Percentiles rank a stretch among this genome's conserved stretches.
These are phyloP conservation scores for Ophiostoma perfectum DNA, from an alignment of 2,329 filamentous ascomycete genomes.

Conservation along the genomic window DNA sequence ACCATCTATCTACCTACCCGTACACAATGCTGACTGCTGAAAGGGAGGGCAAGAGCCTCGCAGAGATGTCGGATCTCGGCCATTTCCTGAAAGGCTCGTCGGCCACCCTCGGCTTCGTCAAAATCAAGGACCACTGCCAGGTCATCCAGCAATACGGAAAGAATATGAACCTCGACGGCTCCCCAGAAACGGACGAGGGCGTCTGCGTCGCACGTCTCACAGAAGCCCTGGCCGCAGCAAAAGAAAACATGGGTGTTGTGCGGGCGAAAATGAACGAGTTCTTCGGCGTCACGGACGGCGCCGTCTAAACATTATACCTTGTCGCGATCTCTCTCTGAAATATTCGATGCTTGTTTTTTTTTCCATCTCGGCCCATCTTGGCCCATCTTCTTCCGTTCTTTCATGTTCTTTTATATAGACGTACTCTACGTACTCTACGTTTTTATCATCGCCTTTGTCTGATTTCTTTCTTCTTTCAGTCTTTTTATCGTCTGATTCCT, in stretches of 20 bases:
- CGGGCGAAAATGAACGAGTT: constrained; percentile 66
- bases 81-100: constrained; percentile 98
- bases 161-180: constrained; percentile 71
- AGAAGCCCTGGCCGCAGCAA: constrained; percentile 64
- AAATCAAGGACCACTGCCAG: constrained; percentile 89
- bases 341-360: background rate
- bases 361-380: too few relatives aligned
- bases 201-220: constrained; percentile 65
- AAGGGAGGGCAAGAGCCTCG: constrained; percentile 52
- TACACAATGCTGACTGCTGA: background rate
- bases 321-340: background rate
- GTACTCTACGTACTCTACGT: too few relatives aligned
- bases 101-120: constrained; percentile 82
- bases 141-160: constrained; percentile 93
- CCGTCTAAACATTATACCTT: background rate
- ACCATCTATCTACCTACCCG: too few relatives aligned
- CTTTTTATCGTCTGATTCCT: too few relatives aligned
- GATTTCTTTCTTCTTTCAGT: too few relatives aligned
- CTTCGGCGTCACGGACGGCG: constrained; percentile 36
- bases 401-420: too few relatives aligned
- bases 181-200: constrained; percentile 58
- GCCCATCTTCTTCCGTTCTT: too few relatives aligned
- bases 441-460: background rate
- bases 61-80: constrained; percentile 73
- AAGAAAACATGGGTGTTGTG: constrained; percentile 69